Conservation (phyloP, 2,329 filamentous ascomycete genomes). For the Lecanicillium sp. region DNA sequence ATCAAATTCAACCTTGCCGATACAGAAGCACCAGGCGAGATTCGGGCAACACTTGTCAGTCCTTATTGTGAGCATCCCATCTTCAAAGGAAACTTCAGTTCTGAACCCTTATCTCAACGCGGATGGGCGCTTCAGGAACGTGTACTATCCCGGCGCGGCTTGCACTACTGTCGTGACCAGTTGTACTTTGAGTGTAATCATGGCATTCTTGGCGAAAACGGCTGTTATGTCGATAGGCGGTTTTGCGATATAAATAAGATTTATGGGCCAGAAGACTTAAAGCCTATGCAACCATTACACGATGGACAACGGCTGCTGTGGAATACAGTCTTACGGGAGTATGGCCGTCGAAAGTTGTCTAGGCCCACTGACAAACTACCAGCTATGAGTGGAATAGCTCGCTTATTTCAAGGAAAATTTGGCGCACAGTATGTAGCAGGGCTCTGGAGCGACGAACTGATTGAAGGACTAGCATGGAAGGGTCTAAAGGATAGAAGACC, state of each 20-base stretch:
- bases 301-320: neutral
- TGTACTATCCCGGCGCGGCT: neutral
- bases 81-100: neutral
- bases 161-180: conserved; percentile 3
- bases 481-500: conserved; percentile 1
- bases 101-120: conserved; percentile 3
- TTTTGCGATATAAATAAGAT: neutral
- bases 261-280: neutral
- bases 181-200: conserved; percentile 9
- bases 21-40: too few relatives aligned
- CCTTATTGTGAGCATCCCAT: too few relatives aligned
- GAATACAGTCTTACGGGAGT: neutral
- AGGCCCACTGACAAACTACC: conserved; percentile 11
- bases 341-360: conserved; percentile 9
- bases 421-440: conserved; percentile 11
- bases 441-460: conserved; percentile 10
- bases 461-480: conserved; percentile 11
- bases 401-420: conserved; percentile 5
- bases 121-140: conserved; percentile 3
- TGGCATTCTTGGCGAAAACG: conserved; percentile 8
- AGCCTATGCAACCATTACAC: too few relatives aligned
- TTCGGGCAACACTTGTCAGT: too few relatives aligned
- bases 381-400: conserved; percentile 12
- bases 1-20: too few relatives aligned
- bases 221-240: neutral